These are phyloP conservation scores for Cucumis sativus DNA, from an alignment of 306 rosid genomes.

Conservation along the genomic window DNA sequence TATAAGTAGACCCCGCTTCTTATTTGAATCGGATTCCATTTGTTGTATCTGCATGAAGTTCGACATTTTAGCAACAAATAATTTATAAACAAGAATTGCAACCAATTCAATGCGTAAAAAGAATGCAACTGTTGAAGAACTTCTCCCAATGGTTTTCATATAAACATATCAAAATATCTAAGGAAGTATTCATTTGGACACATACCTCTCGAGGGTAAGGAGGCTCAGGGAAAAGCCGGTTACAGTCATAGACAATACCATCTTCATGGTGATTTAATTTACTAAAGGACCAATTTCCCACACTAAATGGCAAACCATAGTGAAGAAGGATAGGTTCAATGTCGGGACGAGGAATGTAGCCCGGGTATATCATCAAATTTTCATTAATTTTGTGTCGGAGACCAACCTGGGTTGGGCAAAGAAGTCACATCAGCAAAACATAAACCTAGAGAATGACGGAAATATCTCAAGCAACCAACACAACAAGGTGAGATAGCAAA, in stretches of 20 bases:
- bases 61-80: background rate
- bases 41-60: slow-evolving; percentile 41
- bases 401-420: slow-evolving; percentile 48
- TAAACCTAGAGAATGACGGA: background rate
- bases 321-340: slow-evolving; percentile 88
- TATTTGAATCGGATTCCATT: slow-evolving; percentile 49
- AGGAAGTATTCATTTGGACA: background rate
- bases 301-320: slow-evolving; percentile 74
- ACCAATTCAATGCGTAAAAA: background rate
- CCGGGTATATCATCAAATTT: slow-evolving; percentile 92
- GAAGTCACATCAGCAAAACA: slow-evolving; percentile 9
- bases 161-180: background rate
- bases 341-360: slow-evolving; percentile 70
- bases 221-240: slow-evolving; percentile 81
- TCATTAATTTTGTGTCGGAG: slow-evolving; percentile 95
- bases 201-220: slow-evolving; percentile 91
- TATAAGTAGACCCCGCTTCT: slow-evolving; percentile 46
- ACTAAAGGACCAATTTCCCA: slow-evolving; percentile 91
- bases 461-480: background rate
- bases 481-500: background rate
- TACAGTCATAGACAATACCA: slow-evolving; percentile 65
- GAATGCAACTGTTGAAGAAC: background rate
- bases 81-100: background rate
- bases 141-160: background rate
- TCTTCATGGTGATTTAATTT: slow-evolving; percentile 78